Percentiles rank a stretch among this genome's conserved stretches.
phyloP scores from a whole-genome alignment of 148 eudicot species.

The Tetragonia tetragonoides region DNA sequence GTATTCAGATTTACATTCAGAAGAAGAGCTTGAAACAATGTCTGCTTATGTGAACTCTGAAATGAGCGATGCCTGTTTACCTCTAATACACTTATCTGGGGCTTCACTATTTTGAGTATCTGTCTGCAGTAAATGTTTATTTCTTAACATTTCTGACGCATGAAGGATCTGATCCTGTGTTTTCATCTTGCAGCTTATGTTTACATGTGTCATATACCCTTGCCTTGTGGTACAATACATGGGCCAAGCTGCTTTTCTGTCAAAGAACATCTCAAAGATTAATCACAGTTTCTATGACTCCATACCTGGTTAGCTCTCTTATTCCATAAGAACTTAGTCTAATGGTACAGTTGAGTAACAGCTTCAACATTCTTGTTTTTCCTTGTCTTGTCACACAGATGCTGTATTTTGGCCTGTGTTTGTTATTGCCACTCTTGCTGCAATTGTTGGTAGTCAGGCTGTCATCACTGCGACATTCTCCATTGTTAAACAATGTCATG shows the following conservation, averaged over 20 bases:
- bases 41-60: not conserved
- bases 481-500: conserved; percentile 84
- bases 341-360: conserved; percentile 5
- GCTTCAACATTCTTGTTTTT: conserved; percentile 15
- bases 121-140: not conserved
- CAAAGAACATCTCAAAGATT: conserved; percentile 50
- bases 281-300: conserved; percentile 71
- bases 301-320: conserved; percentile 67
- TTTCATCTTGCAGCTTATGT: conserved; percentile 66
- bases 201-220: conserved; percentile 69
- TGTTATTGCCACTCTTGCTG: conserved; percentile 84
- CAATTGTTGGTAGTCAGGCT: conserved; percentile 92
- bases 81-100: not conserved
- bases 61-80: not conserved
- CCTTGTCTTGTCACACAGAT: conserved; percentile 42
- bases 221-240: conserved; percentile 91
- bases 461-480: conserved; percentile 95
- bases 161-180: conserved; percentile 9
- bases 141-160: not conserved
- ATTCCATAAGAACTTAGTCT: not conserved
- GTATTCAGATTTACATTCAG: not conserved
- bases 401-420: conserved; percentile 83
- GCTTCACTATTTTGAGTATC: not conserved
- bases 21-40: not conserved
- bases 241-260: conserved; percentile 96